A percentile compares a stretch with the other conserved stretches of the same genome.
These are phyloP conservation scores for Cymbopogon flexuosus DNA, from an alignment of 202 grass and related monocot genomes.

Conservation along the genomic window DNA sequence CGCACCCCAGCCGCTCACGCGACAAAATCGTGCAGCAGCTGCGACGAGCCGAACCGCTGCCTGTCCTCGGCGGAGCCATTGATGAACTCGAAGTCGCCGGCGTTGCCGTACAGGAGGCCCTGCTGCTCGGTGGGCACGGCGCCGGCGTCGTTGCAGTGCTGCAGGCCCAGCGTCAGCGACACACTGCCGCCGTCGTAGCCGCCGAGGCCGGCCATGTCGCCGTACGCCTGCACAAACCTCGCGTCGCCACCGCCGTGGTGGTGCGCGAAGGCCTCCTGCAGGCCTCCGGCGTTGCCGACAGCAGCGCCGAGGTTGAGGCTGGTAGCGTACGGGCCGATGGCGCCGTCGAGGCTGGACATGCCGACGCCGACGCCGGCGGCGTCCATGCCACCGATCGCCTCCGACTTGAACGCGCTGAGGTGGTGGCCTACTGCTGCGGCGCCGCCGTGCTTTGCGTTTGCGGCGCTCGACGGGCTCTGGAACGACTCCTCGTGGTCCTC, in stretches of 20 bases:
- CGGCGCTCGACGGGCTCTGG: slow-evolving; percentile 47
- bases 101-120: slow-evolving; percentile 43
- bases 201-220: slow-evolving; percentile 66
- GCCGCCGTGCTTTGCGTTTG: not conserved
- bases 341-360: slow-evolving; percentile 32
- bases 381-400: slow-evolving; percentile 40
- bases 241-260: slow-evolving; percentile 27
- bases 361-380: slow-evolving; percentile 11
- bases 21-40: slow-evolving; percentile 95
- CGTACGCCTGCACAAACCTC: slow-evolving; percentile 65
- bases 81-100: slow-evolving; percentile 68
- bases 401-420: slow-evolving; percentile 44
- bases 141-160: slow-evolving; percentile 63
- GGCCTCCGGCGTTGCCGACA: not conserved
- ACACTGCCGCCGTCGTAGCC: slow-evolving; percentile 49
- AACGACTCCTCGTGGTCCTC: slow-evolving; percentile 61
- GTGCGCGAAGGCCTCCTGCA: slow-evolving; percentile 60
- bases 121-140: slow-evolving; percentile 47
- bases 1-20: slow-evolving; percentile 14
- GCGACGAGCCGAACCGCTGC: slow-evolving; percentile 73
- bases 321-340: slow-evolving; percentile 24
- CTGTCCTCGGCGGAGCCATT: slow-evolving; percentile 55
- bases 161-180: slow-evolving; percentile 82
- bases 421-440: slow-evolving; percentile 12
- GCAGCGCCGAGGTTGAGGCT: slow-evolving; percentile 38